phyloP scores from a whole-genome alignment of 352 stramenopile species.

The Globisporangium yorkense region DNA sequence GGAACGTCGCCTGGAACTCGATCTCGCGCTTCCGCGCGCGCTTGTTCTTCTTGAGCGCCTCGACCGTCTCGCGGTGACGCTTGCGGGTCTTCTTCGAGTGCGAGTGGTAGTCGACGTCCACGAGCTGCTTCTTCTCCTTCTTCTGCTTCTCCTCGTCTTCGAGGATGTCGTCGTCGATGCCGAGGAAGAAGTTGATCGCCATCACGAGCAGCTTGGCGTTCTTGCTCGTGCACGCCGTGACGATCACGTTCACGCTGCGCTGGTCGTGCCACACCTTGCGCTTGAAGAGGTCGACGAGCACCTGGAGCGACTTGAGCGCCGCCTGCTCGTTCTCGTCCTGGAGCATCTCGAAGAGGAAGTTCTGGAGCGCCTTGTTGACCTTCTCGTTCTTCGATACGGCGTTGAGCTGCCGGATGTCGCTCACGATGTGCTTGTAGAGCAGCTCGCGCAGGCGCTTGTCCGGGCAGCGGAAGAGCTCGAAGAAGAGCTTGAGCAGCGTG shows the following conservation, averaged over 20 bases:
- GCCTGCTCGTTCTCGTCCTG: conserved; percentile 83
- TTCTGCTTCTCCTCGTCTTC: conserved; percentile 93
- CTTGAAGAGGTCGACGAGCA: conserved; percentile 96
- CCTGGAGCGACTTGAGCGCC: conserved; percentile 88
- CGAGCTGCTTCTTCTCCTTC: conserved; percentile 74
- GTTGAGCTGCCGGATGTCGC: conserved; percentile 88
- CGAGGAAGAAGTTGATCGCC: conserved; percentile 97
- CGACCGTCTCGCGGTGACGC: conserved; percentile 76
- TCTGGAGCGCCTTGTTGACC: conserved; percentile 94
- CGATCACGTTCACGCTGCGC: conserved; percentile 96
- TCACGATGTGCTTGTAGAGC: conserved; percentile 95
- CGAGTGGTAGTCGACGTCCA: conserved; percentile 90
- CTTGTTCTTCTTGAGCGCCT: conserved; percentile 90
- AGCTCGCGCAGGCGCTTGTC: conserved; percentile 95
- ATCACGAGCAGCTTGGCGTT: conserved; percentile 87
- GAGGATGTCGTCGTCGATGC: conserved; percentile 96
- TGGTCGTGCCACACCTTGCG: conserved; percentile 96
- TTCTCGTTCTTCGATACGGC: conserved; percentile 93
- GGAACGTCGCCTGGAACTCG: conserved; percentile 86
- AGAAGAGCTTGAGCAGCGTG: conserved; percentile 94
- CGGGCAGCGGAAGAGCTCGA: conserved; percentile 94
- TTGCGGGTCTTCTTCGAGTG: conserved; percentile 97
- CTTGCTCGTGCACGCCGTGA: conserved; percentile 85
- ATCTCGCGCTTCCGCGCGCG: conserved; percentile 73
- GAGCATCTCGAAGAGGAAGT: conserved; percentile 94